Base-by-base conservation (phyloP, 2,329 filamentous ascomycete genomes). In the Immersiporthe knoxdaviesiana region DNA sequence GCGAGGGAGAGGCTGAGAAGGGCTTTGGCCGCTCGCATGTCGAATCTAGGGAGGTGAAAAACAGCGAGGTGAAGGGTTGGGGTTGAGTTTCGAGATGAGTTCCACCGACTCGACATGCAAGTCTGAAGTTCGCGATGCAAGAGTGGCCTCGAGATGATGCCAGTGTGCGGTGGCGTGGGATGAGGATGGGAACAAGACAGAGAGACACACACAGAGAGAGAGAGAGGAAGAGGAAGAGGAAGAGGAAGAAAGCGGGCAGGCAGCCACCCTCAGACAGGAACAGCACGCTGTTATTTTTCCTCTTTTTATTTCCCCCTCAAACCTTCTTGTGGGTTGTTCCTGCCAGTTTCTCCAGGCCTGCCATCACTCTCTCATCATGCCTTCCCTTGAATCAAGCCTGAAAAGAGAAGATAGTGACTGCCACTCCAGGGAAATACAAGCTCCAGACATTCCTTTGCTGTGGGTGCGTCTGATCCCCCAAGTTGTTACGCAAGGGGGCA, bases 21-120 rank as follows among this genome's bases (percentile, higher is more conserved):
- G 12, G 61, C 37, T 27, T 16, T 58, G 56, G 37, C 47, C n/a
- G 44, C 35, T 60, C 64, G 64, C 70, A 71, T 71, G 50, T 62
- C 39, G 65, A 47, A n/a, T 21, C 35, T 8, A 21, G 18, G 21
- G 14, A 8, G 35, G 14, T 41, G 32, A 32, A 10, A 56, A 11
- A 16, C 11, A 27, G 30, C 12, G 11, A 44, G 1, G 59, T n/a
- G 58, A 10, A 8, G 56, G 10, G 8, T 6, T 18, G n/a, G 12
- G 12, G 16, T 35, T 39, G 21, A 4, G 35, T 35, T 35, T 35
- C 35, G 58, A 12, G 32, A 39, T 60, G n/a, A 21, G 5, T 4
- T n/a, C 18, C 30, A 21, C 35, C 18, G 21, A 16, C 21, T 24
- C 1, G 21, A 24, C 24, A 21, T 3, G 58, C 21, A 14, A 32